Evolutionary conservation across 495 filamentous ascomycete genomes (phyloP), one percentile per base, ranked within the genome.

Genomic region (Neurospora terricola): DNA sequence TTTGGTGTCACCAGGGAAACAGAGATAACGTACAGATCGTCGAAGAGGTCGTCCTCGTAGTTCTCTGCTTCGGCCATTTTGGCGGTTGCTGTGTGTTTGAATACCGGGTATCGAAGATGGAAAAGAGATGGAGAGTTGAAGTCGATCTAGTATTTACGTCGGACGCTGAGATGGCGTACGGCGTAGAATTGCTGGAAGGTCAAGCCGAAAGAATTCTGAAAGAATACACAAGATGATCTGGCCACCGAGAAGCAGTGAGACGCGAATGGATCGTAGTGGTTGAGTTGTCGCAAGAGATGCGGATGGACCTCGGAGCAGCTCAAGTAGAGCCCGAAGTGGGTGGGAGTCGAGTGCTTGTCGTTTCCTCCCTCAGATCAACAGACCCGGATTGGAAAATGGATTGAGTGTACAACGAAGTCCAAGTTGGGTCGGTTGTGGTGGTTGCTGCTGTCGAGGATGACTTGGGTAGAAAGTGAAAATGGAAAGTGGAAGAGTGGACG

Each of bases 1-100:
- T 62, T 38, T 59, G 27, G 40, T 70, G 18, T 14, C 18, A 16
- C 12, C 7, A 23, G 12, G 1, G 23, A 30, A 62, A 11, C 2
- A 9, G 62, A 59, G 34, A 34, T 45, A 42, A 87, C 94, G 81
- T 87, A 98, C 96, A 99, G 89, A 85, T 99, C 96, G 75, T 94
- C 96, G 81, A 99, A 99, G 78, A 99, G 91, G 87, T 99, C 96
- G 78, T 98, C 96, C 70, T 98, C 96, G 75, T 94, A 90, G 74
- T 94, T 94, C 81, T 96, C 94, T 69, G 89, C 88, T 80, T 97
- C 94, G 34, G 93, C 89, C 94, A 97, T 97, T 72, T 43, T 82
- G 75, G 72, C 73, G 73, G 66, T 36, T 40, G 36, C 39, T 74
- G 45, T 69, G 40, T 27, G 72, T 74, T 30, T 43, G 30, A 30